Percentiles rank a stretch among this genome's conserved stretches.
Evolutionary conservation across 306 rosid genomes (phyloP).

Genomic region (Heteromeles arbutifolia): DNA sequence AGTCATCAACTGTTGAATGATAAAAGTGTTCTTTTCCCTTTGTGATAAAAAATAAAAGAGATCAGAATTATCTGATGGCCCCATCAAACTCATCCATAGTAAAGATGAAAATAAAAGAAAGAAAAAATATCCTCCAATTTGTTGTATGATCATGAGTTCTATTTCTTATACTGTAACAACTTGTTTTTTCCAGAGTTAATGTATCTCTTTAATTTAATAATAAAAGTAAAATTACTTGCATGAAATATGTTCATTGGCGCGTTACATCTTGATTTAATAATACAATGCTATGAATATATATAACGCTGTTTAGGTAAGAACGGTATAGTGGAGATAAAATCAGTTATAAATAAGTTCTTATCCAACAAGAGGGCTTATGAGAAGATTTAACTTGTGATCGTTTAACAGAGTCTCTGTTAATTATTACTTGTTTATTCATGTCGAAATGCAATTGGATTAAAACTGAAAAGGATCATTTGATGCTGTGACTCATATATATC

Average conservation of each 20-base stretch:
- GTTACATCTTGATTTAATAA: too few species aligned
- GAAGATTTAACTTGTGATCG: background rate
- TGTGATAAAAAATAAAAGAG: slow-evolving; percentile 21
- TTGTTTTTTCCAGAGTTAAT: background rate
- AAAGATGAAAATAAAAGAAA: background rate
- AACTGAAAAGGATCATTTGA: background rate
- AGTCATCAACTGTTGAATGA: slow-evolving; percentile 37
- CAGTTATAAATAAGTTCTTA: too few species aligned
- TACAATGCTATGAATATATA: background rate
- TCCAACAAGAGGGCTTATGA: background rate
- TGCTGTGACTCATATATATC: background rate
- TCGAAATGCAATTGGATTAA: too few species aligned
- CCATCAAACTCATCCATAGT: background rate
- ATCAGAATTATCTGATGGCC: background rate
- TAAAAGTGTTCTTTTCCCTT: slow-evolving; percentile 53
- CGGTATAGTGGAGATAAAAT: too few species aligned
- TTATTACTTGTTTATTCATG: background rate
- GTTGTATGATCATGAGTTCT: background rate
- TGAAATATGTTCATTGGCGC: too few species aligned
- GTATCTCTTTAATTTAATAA: background rate
- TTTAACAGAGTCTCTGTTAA: background rate
- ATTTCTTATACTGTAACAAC: background rate
- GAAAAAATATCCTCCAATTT: background rate
- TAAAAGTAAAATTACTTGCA: too few species aligned
- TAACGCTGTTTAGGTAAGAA: too few species aligned